Evolutionary conservation across 352 stramenopile species (phyloP).

Genomic region (Phytophthora megakarya): DNA sequence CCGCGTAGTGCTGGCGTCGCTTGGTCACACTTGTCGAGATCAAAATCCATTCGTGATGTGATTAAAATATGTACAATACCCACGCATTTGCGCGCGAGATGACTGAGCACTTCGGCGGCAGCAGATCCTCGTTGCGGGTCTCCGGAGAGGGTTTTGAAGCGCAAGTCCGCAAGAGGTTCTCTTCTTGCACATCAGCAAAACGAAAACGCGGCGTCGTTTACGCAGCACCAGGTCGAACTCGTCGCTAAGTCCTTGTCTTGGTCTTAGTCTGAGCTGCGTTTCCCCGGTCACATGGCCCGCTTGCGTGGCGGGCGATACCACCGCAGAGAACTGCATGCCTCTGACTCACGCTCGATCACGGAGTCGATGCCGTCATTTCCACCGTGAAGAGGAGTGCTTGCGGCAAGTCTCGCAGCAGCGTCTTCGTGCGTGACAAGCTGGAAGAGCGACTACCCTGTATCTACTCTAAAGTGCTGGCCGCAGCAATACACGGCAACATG

Average conservation of each 20-base stretch:
- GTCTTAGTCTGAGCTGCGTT: constrained; percentile 1
- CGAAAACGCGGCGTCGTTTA: constrained; percentile 19
- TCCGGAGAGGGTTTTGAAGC: constrained; percentile 22
- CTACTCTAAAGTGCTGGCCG: not conserved
- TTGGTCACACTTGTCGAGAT: constrained; percentile 16
- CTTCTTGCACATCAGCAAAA: constrained; percentile 28
- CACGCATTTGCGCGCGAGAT: constrained; percentile 3
- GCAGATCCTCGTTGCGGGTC: constrained; percentile 21
- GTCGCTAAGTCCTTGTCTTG: constrained; percentile 1
- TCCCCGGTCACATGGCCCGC: constrained; percentile 7
- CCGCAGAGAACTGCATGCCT: not conserved
- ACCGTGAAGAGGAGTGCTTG: constrained; percentile 7
- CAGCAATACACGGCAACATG: not conserved
- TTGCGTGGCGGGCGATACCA: constrained; percentile 2
- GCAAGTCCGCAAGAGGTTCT: constrained; percentile 14
- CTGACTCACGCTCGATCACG: constrained; percentile 9
- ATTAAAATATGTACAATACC: constrained; percentile 2
- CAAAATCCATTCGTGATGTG: constrained; percentile 20
- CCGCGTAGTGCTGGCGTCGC: constrained; percentile 17
- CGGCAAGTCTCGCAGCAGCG: constrained; percentile 24
- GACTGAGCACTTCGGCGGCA: constrained; percentile 11
- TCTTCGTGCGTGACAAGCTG: constrained; percentile 5
- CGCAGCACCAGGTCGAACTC: constrained; percentile 23
- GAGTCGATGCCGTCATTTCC: not conserved
- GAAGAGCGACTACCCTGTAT: constrained; percentile 23